Evolutionary conservation across 2,329 filamentous ascomycete genomes (phyloP), one percentile per base, ranked within the genome.

Genomic region (Cercospora sp.): DNA sequence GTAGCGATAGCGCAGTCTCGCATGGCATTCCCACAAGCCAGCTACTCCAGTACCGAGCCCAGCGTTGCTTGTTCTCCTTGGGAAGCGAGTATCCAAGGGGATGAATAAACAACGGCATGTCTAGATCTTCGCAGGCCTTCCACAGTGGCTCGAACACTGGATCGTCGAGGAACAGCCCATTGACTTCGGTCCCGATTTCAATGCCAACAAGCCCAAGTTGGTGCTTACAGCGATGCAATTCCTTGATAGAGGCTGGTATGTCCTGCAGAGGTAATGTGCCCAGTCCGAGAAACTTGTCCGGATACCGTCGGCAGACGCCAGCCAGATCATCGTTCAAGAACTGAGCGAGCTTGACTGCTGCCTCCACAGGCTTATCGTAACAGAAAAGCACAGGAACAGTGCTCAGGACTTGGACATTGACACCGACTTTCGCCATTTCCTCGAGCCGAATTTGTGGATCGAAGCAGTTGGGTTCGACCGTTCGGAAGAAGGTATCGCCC

Each of bases 71-170:
- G 37, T 69, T 69, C 28, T 69, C 66, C 24, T 57, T 59, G 2
- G 63, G 37, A 21, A 69, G 59, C 1, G 66, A 66, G 51, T 68
- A 66, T 49, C 66, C 66, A 7, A 68, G 51, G 24, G 66, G 66
- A 40, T 68, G 66, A 28, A 69, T 63, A 49, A 69, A 66, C 7
- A 69, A n/a, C 18, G 66, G 66, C 66, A 69, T 69, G 24, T 69
- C 59, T 12, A 69, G 51, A 13, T 66, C 63, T 51, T 59, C 63
- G 34, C 66, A 69, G 5, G 66, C 45, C 43, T 60, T 45, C 66
- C 66, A 69, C 13, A 69, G 24, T 9, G 66, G 66, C 24, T 66
- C 53, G 13, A 66, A 55, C 13, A 24, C 13, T 32, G 26, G 26
- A n/a, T 69, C 59, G 32, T 69, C 66, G 18, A 69, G 49, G 18